Evolutionary conservation across 176 grass and related monocot species (phyloP), one percentile per base, ranked within the genome.

Genomic region (Lolium rigidum): DNA sequence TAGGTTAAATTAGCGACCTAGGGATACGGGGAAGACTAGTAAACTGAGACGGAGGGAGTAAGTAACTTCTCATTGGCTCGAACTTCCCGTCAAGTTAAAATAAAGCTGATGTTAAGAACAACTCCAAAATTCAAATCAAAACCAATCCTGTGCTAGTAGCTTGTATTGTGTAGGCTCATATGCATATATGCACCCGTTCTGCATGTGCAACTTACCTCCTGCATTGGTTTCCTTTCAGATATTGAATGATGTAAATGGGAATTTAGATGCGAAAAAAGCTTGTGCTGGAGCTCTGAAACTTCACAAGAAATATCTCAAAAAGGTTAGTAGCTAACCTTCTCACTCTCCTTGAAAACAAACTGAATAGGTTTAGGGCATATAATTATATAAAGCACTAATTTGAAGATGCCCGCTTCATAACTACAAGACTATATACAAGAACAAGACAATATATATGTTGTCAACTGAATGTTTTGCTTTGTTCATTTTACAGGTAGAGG

Each of bases 261-360:
- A 94, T 79, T 86, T 99, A 79, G 97, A 99, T 94, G 97, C 97
- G 0, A 99, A 99, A 74, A 99, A 96, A 76, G 92, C 97, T 70
- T 99, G 97, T 22, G 93, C 82, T 41, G 94, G 87, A 62, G 97
- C 97, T 71, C 82, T 99, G 90, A 99, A 96, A 89, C 97, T 99
- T 86, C 97, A 99, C 81, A 99, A 88, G 56, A 99, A 99, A 76
- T 99, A 99, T 77, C 80, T 99, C 60, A 96, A 97, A 90, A 96
- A 93, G 79, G 97, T 94, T 69, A 76, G 76, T 80, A 28, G 10
- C 44, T 78, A 84, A 46, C 48, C 77, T 25, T 81, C 31, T 70
- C 59, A 67, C n/a, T 31, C 56, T 51, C 48, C 28, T 51, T 82
- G 15, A 14, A 16, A 61, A 16, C 35, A 58, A 22, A n/a, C 6